These are phyloP conservation scores for Ormosia emarginata DNA, from an alignment of 306 rosid species.

Conservation along the genomic window DNA sequence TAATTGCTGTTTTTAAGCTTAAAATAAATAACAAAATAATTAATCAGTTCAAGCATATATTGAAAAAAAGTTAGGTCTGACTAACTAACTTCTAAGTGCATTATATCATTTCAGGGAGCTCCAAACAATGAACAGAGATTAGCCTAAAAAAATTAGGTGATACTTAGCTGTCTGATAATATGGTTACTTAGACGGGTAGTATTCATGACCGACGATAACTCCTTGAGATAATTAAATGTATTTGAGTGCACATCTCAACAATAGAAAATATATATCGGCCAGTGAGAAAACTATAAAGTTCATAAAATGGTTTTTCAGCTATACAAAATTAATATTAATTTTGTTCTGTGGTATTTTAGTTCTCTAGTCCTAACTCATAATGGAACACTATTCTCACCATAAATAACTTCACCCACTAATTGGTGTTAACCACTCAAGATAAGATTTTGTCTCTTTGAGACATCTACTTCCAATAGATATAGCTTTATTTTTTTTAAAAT, in stretches of 20 bases:
- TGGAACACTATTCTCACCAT: neutral
- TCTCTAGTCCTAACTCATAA: constrained; percentile 15
- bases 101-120: neutral
- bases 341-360: neutral
- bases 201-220: neutral
- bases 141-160: constrained; percentile 13
- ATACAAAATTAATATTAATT: neutral
- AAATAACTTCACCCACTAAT: neutral
- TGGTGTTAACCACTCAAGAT: constrained; percentile 7
- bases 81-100: neutral
- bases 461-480: neutral
- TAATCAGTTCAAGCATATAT: neutral
- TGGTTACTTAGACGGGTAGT: neutral
- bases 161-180: neutral
- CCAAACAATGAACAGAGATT: neutral
- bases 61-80: neutral
- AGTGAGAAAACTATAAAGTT: neutral
- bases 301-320: neutral
- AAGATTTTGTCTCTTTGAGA: neutral
- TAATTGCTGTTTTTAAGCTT: neutral
- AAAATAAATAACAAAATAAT: neutral
- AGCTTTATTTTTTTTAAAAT: neutral
- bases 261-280: neutral
- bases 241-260: neutral
- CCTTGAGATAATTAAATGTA: neutral